Base-by-base conservation (phyloP, 345 rosid genomes). In the Geranium rotundifolium region DNA sequence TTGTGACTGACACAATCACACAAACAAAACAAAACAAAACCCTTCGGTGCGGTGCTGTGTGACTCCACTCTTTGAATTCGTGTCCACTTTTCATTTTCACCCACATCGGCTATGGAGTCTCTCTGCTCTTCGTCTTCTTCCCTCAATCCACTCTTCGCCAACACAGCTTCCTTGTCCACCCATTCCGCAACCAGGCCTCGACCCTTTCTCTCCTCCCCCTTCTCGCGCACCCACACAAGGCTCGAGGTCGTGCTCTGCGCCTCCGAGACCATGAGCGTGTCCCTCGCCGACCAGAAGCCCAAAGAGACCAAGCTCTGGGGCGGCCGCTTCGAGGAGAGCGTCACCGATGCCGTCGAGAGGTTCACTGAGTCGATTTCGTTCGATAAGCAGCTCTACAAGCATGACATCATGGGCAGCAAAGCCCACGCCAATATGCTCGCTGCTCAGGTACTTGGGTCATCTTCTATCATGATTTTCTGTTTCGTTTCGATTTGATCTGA, bases 401-500 rank as follows among this genome's bases (percentile, higher is more conserved):
- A 93, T 17, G 99, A 93, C 66, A 93, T 93, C 17, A 77, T 71
- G 89, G 99, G 97, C 1, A 90, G 96, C 64, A 93, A 88, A 73
- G 97, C 97, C 16, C 97, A 90, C 66, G 99, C 99, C 6, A 78
- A 89, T 15, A 93, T 93, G 99, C 89, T 93, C 12, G 91, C 95
- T 66, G 63, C 80, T 27, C 85, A 93, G 96, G 99, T 91, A 27
- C 29, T 64, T 61, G 14, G 9, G n/a, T 16, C 9, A 52, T 55
- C 18, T 27, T 7, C 19, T 20, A 2, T 23, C 10, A 12, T 17
- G n/a, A 30, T 19, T 17, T 17, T 19, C 7, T 55, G 18, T 55
- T 16, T 55, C 15, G 14, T 1, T 52, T 10, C n/a, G n/a, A n/a
- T n/a, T n/a, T n/a, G n/a, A n/a, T n/a, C n/a, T 23, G 27, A 23